Percentiles rank a stretch among this genome's conserved stretches.
Conservation (phyloP, 495 filamentous ascomycete genomes). For the Pyrenula massariospora region DNA sequence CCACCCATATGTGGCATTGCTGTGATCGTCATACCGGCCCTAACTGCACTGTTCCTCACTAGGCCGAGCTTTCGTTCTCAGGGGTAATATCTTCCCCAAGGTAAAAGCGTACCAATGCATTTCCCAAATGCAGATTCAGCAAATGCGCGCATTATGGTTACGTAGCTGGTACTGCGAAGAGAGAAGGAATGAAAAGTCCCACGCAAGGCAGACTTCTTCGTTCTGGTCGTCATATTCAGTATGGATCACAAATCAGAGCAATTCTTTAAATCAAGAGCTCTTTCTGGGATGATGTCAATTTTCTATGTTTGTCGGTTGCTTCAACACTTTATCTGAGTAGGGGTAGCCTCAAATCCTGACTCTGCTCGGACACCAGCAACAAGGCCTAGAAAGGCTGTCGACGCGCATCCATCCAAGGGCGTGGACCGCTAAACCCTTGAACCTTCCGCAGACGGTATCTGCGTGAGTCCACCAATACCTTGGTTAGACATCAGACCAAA, state of each 20-base stretch:
- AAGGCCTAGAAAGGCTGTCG: not conserved
- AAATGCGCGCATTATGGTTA: too few relatives aligned
- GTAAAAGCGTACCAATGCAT: too few relatives aligned
- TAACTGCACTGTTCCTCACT: too few relatives aligned
- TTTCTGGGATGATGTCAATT: not conserved
- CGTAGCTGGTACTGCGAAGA: too few relatives aligned
- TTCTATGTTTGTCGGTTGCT: not conserved
- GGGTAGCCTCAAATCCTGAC: not conserved
- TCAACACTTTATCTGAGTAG: not conserved
- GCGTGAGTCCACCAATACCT: not conserved
- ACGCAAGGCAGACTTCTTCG: not conserved
- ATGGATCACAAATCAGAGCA: not conserved
- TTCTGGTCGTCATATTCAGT: not conserved
- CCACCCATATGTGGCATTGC: too few relatives aligned
- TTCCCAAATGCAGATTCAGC: too few relatives aligned
- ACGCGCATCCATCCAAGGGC: not conserved
- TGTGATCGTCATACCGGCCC: too few relatives aligned
- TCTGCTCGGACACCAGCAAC: not conserved
- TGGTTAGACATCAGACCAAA: not conserved
- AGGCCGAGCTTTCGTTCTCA: too few relatives aligned
- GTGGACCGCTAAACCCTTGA: not conserved
- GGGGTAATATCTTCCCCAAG: too few relatives aligned
- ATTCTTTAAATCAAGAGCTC: not conserved
- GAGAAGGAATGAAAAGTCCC: not conserved
- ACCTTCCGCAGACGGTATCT: not conserved